Evolutionary conservation across 257 asterid genomes (phyloP).

Genomic region (Handroanthus guayacan): DNA sequence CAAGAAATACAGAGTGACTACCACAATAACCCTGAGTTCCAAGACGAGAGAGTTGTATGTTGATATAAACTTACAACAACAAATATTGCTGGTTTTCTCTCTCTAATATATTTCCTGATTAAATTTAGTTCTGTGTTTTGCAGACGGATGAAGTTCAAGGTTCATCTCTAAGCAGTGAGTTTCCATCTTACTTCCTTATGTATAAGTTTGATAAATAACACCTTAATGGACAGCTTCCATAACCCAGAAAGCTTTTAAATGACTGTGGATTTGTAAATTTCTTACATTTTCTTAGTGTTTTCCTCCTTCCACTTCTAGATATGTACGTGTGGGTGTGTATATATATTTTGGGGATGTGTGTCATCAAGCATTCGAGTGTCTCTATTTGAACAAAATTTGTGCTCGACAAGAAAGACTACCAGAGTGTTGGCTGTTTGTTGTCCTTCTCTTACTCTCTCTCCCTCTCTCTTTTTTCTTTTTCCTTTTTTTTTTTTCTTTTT

Average conservation of each 20-base stretch:
- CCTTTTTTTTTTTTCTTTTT: neutral
- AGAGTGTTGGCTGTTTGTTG: too few relatives aligned
- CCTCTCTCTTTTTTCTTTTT: too few relatives aligned
- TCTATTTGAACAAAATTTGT: neutral
- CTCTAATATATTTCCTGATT: constrained; percentile 22
- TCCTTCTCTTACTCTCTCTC: too few relatives aligned
- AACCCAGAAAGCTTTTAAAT: constrained; percentile 13
- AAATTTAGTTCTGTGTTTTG: constrained; percentile 36
- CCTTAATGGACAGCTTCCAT: constrained; percentile 25
- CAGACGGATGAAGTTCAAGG: constrained; percentile 58
- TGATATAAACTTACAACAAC: constrained; percentile 18
- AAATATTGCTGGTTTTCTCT: constrained; percentile 8
- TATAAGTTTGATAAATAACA: constrained; percentile 32
- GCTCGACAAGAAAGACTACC: neutral
- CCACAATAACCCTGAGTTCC: constrained; percentile 39
- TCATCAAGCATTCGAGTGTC: neutral
- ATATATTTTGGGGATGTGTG: too few relatives aligned
- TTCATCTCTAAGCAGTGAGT: constrained; percentile 63
- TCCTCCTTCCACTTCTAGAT: constrained; percentile 9
- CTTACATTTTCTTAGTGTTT: neutral
- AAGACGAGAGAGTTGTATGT: constrained; percentile 56
- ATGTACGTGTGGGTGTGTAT: neutral
- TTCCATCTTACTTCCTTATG: constrained; percentile 31
- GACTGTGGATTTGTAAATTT: neutral
- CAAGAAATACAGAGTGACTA: constrained; percentile 41